phyloP scores from a whole-genome alignment of 768 basidiomycete genomes.

The Leucosporidium yakuticum region DNA sequence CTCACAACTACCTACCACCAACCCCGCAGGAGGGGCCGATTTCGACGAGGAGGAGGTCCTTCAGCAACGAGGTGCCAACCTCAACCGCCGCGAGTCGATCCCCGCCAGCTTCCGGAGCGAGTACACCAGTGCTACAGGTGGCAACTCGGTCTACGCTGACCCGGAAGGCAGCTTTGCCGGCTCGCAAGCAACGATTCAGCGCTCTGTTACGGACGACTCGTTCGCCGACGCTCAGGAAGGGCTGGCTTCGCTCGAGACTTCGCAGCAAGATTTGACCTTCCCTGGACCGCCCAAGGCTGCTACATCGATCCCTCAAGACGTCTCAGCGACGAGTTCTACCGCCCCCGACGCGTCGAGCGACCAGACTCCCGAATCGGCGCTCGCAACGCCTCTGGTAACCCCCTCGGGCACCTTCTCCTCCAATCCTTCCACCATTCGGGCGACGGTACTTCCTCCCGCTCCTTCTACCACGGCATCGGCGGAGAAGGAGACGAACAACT shows the following conservation, averaged over 20 bases:
- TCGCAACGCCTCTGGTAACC: not conserved
- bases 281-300: not conserved
- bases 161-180: not conserved
- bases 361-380: not conserved
- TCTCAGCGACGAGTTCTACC: not conserved
- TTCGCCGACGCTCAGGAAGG: not conserved
- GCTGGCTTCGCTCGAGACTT: not conserved
- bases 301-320: not conserved
- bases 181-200: not conserved
- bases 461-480: not conserved
- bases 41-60: no score
- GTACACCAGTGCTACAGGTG: not conserved
- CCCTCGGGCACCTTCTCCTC: not conserved
- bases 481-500: not conserved
- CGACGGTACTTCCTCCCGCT: not conserved
- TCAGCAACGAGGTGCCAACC: no score
- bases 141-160: constrained; percentile 4
- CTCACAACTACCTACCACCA: no score
- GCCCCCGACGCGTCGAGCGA: not conserved
- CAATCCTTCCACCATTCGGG: not conserved
- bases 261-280: not conserved
- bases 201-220: not conserved
- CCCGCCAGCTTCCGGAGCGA: not conserved
- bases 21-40: no score
- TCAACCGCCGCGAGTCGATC: constrained; percentile 1